Evolutionary conservation across 2,329 filamentous ascomycete genomes (phyloP).

Genomic region (Fusarium falciforme): DNA sequence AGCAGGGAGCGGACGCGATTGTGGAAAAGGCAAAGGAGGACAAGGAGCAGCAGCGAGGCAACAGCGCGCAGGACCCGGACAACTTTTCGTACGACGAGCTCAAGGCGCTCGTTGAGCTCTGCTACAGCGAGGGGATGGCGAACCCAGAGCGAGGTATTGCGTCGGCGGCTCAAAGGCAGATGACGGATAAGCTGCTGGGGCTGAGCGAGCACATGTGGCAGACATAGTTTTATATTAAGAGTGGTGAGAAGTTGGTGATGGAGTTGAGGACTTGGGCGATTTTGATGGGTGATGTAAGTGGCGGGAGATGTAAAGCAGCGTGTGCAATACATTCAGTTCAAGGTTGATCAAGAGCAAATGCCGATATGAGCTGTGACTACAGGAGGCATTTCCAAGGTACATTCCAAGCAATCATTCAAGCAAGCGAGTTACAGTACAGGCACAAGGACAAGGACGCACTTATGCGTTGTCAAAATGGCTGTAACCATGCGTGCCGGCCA

Average conservation of each 20-base stretch:
- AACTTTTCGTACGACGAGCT: conserved; percentile 74
- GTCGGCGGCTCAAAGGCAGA: conserved; percentile 73
- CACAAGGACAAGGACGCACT: neutral
- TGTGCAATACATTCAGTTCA: conserved; percentile 8
- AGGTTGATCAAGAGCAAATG: conserved; percentile 1
- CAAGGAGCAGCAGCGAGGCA: conserved; percentile 50
- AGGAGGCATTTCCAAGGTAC: neutral
- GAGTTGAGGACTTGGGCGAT: conserved; percentile 21
- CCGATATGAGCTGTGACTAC: neutral
- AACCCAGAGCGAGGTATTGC: conserved; percentile 76
- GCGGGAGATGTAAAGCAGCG: conserved; percentile 1
- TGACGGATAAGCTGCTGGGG: conserved; percentile 76
- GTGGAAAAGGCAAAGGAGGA: conserved; percentile 69
- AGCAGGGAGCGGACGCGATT: conserved; percentile 72
- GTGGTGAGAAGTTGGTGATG: conserved; percentile 13
- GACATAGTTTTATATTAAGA: conserved; percentile 41
- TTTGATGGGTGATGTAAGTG: conserved; percentile 13
- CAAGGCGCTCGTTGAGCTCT: conserved; percentile 73
- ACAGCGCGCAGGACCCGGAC: conserved; percentile 50
- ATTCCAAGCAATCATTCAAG: neutral
- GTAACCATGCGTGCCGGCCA: conserved; percentile 6
- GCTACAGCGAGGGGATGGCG: conserved; percentile 73
- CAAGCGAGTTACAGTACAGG: neutral
- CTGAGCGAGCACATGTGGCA: conserved; percentile 81
- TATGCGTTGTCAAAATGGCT: conserved; percentile 9